phyloP scores from a whole-genome alignment of 2,329 filamentous ascomycete species.

The Coniochaeta ligniaria region DNA sequence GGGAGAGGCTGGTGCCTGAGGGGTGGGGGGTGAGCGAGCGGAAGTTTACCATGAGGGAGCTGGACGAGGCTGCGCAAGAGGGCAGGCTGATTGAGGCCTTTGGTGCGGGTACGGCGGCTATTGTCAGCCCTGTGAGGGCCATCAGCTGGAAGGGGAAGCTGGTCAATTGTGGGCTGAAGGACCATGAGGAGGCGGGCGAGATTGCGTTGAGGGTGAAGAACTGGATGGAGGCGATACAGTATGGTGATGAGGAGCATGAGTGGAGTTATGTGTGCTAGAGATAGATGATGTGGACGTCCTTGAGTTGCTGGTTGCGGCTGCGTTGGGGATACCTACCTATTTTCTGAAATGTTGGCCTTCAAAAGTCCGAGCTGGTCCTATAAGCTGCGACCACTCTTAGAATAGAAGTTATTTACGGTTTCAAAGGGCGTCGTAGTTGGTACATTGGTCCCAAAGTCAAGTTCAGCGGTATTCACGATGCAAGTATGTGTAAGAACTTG shows the following conservation, averaged over 20 bases:
- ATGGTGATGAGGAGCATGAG: conserved; percentile 83
- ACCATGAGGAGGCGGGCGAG: conserved; percentile 79
- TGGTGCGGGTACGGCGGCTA: conserved; percentile 86
- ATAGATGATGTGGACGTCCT: not conserved
- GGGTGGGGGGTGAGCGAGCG: conserved; percentile 86
- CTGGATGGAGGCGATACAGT: conserved; percentile 95
- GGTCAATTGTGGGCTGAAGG: conserved; percentile 75
- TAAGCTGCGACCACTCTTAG: not conserved
- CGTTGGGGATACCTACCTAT: not conserved
- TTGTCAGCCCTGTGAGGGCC: conserved; percentile 81
- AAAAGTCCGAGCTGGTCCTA: not conserved
- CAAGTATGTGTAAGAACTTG: not conserved
- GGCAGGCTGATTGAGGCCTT: conserved; percentile 90
- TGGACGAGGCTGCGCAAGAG: conserved; percentile 74
- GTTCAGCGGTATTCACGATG: not conserved
- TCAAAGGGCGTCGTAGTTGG: too few species aligned
- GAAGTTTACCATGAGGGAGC: conserved; percentile 85
- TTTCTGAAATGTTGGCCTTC: not conserved
- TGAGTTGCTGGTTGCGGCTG: not conserved
- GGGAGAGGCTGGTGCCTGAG: conserved; percentile 73
- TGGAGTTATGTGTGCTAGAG: conserved; percentile 64
- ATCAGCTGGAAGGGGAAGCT: conserved; percentile 83
- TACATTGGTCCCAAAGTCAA: not conserved
- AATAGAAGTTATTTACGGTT: not conserved
- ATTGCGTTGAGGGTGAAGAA: conserved; percentile 83